Evolutionary conservation across 2,329 filamentous ascomycete species (phyloP), one percentile per base, ranked within the genome.

Genomic region (Helicocarpus griseus): DNA sequence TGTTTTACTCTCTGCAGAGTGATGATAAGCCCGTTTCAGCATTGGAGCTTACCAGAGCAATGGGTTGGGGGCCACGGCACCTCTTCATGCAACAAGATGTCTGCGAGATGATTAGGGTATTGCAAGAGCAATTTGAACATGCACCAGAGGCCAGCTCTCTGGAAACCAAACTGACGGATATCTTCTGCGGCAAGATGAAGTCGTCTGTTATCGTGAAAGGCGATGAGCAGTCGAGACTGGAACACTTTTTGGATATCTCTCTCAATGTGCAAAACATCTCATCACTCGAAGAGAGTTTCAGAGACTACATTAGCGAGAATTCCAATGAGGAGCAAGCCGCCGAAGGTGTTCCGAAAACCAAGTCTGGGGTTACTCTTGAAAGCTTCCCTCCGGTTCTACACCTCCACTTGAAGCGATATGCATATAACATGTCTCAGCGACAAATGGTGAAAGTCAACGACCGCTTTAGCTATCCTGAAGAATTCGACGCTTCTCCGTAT

Each of bases 381-480:
- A 59, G 50, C 28, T 58, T 60, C 35, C 57, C 57, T 17, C 55
- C 53, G n/a, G 57, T 60, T 24, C 40, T 60, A 36, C 57, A 57
- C 47, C 48, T 60, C 9, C 55, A 60, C 31, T 45, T 60, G 14
- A 58, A 47, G 13, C 29, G 44, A 47, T 35, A 22, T 26, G 4
- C 44, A 9, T 47, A 47, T 47, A 29, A 52, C 48, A 29, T 53
- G 44, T 3, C 35, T 19, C 22, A 46, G 51, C 48, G 48, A 52
- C 51, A 52, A 17, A 13, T 51, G 9, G 8, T 35, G 40, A 50
- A 50, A 41, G 31, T 43, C 41, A 62, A 63, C 48, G 61, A 63
- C 52, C 51, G 58, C 48, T 60, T 62, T 29, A 59, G 62, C 47
- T 63, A 63, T 52, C 61, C 61, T 8, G 59, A 62, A 22, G 58